Evolutionary conservation across 192 early-diverging fungal species (phyloP).

Genomic region (Fimicolochytrium jonesii): DNA sequence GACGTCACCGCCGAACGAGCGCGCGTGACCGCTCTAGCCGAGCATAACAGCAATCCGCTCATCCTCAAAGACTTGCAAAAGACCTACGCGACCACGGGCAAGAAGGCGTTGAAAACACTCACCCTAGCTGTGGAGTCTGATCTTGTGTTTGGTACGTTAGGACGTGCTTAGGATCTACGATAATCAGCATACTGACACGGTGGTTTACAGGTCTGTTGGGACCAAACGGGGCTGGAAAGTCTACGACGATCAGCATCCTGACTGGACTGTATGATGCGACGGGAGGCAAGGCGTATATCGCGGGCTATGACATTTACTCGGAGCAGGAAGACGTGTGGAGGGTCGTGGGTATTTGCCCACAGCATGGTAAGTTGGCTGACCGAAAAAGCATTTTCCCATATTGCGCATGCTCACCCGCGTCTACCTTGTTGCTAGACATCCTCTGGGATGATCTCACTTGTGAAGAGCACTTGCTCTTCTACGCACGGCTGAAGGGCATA

Average conservation of each 20-base stretch:
- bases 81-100: slow-evolving; percentile 47
- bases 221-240: slow-evolving; percentile 56
- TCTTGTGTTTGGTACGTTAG: slow-evolving; percentile 60
- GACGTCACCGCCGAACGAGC: slow-evolving; percentile 61
- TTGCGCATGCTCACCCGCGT: no score
- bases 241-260: slow-evolving; percentile 66
- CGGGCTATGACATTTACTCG: slow-evolving; percentile 51
- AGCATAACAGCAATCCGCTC: slow-evolving; percentile 39
- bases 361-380: no score
- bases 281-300: slow-evolving; percentile 50
- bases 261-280: slow-evolving; percentile 62
- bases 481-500: slow-evolving; percentile 67
- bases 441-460: slow-evolving; percentile 71
- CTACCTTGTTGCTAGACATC: slow-evolving; percentile 49
- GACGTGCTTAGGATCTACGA: slow-evolving; percentile 61
- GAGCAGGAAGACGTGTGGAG: slow-evolving; percentile 52
- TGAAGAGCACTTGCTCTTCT: slow-evolving; percentile 67
- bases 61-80: slow-evolving; percentile 63
- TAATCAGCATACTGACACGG: slow-evolving; percentile 68
- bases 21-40: slow-evolving; percentile 40
- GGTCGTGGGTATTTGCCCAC: slow-evolving; percentile 70
- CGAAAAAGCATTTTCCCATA: neutral
- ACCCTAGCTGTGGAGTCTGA: slow-evolving; percentile 55
- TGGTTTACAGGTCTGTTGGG: slow-evolving; percentile 67
- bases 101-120: slow-evolving; percentile 63